Conservation (phyloP, 202 grass and related monocot species). For the Zoysia matrella region DNA sequence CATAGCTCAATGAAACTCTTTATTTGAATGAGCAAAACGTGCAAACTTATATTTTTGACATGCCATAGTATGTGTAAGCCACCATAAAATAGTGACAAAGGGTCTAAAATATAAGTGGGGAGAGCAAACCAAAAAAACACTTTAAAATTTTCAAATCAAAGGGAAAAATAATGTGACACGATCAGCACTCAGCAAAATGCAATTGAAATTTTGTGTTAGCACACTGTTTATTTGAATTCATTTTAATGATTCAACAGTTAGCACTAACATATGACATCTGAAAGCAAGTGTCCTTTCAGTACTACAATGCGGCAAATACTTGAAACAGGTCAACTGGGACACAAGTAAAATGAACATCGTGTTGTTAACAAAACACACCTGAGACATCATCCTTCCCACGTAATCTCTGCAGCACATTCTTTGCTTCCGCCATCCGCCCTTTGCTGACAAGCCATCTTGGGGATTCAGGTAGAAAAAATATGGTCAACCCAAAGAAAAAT, state of each 20-base stretch:
- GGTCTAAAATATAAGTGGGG: too few relatives aligned
- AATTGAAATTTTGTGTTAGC: background rate
- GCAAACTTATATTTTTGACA: background rate
- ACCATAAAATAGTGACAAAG: too few relatives aligned
- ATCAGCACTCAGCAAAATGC: background rate
- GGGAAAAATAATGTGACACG: background rate
- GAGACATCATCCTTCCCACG: slow-evolving; percentile 81
- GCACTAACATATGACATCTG: background rate
- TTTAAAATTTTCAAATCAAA: slow-evolving; percentile 1
- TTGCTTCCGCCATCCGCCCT: slow-evolving; percentile 81
- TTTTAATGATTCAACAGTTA: slow-evolving; percentile 10
- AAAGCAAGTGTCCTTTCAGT: slow-evolving; percentile 4
- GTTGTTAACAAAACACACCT: slow-evolving; percentile 52
- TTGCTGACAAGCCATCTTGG: slow-evolving; percentile 95
- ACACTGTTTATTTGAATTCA: background rate
- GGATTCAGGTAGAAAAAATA: background rate
- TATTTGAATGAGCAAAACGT: background rate
- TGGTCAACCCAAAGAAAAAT: too few relatives aligned
- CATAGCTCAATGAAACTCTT: slow-evolving; percentile 11
- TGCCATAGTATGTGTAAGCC: background rate
- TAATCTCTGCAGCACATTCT: slow-evolving; percentile 70
- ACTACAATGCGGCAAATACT: background rate
- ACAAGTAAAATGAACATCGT: background rate
- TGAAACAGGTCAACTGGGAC: background rate
- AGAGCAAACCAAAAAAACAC: background rate